These are phyloP conservation scores for Citrus glauca DNA, from an alignment of 345 rosid genomes.

Conservation along the genomic window DNA sequence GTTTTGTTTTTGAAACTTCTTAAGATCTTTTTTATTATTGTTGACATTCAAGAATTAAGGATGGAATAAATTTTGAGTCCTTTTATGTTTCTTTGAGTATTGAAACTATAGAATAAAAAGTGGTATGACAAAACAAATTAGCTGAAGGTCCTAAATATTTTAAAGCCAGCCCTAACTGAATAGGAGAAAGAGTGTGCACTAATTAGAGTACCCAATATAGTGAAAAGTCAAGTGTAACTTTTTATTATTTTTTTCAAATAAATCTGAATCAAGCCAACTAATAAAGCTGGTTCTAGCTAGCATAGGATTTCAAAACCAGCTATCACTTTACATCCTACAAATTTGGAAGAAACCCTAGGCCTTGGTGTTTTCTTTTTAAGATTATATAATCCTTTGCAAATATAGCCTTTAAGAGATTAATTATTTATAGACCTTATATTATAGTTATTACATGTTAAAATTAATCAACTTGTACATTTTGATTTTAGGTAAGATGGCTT, in stretches of 20 bases:
- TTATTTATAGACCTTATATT: background rate
- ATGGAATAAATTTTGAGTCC: too few relatives aligned
- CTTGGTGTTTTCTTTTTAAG: background rate
- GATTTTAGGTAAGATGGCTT: constrained; percentile 8
- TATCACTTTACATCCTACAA: constrained; percentile 4
- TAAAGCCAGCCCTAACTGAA: accelerated
- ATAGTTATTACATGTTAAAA: background rate
- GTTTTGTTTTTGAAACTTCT: too few relatives aligned
- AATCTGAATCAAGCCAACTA: background rate
- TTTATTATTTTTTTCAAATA: background rate
- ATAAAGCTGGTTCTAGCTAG: background rate
- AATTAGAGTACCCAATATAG: too few relatives aligned
- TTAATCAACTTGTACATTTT: background rate
- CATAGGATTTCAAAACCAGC: background rate
- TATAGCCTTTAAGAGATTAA: background rate
- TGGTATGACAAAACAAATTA: too few relatives aligned
- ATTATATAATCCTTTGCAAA: background rate
- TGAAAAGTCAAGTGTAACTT: background rate
- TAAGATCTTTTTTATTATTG: too few relatives aligned
- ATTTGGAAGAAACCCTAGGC: constrained; percentile 11
- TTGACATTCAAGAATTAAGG: too few relatives aligned
- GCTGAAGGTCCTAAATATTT: too few relatives aligned
- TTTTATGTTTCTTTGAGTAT: too few relatives aligned
- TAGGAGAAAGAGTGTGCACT: too few relatives aligned
- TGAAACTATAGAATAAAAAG: too few relatives aligned